Evolutionary conservation across 2,329 filamentous ascomycete genomes (phyloP), one percentile per base, ranked within the genome.

Genomic region (Colletotrichum zoysiae): DNA sequence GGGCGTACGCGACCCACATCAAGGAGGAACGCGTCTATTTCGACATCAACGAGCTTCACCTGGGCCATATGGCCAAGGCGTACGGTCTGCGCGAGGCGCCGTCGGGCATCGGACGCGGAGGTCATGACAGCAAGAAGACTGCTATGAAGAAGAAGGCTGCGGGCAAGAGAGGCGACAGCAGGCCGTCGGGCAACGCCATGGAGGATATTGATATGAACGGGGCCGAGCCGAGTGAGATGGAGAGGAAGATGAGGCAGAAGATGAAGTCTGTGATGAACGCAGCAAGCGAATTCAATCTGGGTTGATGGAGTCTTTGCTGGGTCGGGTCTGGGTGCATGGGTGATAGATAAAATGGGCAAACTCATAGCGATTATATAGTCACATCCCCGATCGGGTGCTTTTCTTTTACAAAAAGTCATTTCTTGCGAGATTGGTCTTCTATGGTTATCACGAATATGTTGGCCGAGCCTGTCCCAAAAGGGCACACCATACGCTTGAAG

Each of bases 1-100:
- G 96, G 66, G 96, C 96, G 0, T 99, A 99, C 80, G 95, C 96
- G 2, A 99, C 96, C 0, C 96, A 99, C 81, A 89, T 95, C 38
- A 91, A 93, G 40, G 91, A 92, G 55, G 96, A 99, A 83, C 88
- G 96, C 64, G 85, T 86, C 64, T 95, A 93, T 79, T 99, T 99
- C 80, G 93, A 98, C 80, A 97, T 98, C 81, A 95, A 94, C 72
- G 90, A 93, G 77, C 84, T 99, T 58, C 96, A 99, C 80, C 84
- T 98, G 9, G 96, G 96, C 3, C 96, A 99, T 85, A 85, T 96
- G 75, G 95, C 95, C 9, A 99, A 99, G 85, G 94, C 93, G 35
- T 99, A 97, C 79, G 96, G 91, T 1, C 84, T 99, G 75, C 88
- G 97, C 74, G 96, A 99, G 80, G 91, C 94, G 42, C 96, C 96